These are phyloP conservation scores for Macroventuria anomochaeta DNA, from an alignment of 2,329 filamentous ascomycete species.

Conservation along the genomic window DNA sequence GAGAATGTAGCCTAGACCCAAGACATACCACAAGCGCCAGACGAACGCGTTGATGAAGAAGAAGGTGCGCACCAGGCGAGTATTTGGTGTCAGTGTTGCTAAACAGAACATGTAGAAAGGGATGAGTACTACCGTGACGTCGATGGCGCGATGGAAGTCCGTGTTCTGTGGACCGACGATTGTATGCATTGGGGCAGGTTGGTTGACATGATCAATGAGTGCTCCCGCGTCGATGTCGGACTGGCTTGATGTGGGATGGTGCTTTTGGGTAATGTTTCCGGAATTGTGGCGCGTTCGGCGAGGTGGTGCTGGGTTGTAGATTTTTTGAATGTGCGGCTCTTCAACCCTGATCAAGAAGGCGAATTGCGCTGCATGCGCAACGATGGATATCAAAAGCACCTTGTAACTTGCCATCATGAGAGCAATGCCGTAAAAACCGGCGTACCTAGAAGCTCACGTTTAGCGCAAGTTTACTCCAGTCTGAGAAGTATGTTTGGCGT, in stretches of 20 bases:
- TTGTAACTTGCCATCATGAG: conserved; percentile 98
- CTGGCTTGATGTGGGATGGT: conserved; percentile 44
- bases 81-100: conserved; percentile 78
- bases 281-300: conserved; percentile 63
- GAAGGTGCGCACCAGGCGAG: conserved; percentile 73
- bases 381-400: conserved; percentile 93
- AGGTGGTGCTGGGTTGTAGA: conserved; percentile 88
- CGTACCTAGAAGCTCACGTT: conserved; percentile 68
- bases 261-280: conserved; percentile 50
- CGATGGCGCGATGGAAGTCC: conserved; percentile 86
- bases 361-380: conserved; percentile 93
- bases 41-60: conserved; percentile 81
- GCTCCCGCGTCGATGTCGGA: conserved; percentile 49
- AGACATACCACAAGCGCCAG: conserved; percentile 91
- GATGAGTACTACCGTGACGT: conserved; percentile 79
- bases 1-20: conserved; percentile 85
- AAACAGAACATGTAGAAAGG: conserved; percentile 76
- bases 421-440: conserved; percentile 97
- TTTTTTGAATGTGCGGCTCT: conserved; percentile 97
- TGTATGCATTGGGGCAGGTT: conserved; percentile 77
- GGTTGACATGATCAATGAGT: conserved; percentile 52
- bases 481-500: neutral
- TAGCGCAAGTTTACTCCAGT: conserved; percentile 2
- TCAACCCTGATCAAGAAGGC: conserved; percentile 90
- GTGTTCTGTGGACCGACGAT: conserved; percentile 83